Conservation (phyloP, 176 grass and related monocot genomes). For the Musa schizocarpa region DNA sequence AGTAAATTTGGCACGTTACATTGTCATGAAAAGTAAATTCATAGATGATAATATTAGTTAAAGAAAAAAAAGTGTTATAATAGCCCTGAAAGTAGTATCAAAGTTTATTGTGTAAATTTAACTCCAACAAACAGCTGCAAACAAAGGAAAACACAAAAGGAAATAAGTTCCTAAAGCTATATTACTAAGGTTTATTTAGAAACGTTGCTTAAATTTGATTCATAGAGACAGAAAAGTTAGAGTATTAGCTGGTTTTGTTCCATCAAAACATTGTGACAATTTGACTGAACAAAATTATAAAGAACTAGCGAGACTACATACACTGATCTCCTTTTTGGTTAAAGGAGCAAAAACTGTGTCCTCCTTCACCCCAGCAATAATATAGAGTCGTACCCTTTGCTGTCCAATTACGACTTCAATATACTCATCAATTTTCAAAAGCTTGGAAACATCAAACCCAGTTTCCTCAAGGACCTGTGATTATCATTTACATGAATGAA, state of each 20-base stretch:
- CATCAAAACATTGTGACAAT: not conserved
- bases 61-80: not conserved
- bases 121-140: not conserved
- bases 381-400: slow-evolving; percentile 88
- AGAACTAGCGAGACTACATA: slow-evolving; percentile 24
- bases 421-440: slow-evolving; percentile 63
- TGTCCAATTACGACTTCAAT: slow-evolving; percentile 79
- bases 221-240: not conserved
- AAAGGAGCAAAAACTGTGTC: slow-evolving; percentile 79
- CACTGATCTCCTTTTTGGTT: slow-evolving; percentile 99
- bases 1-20: not conserved
- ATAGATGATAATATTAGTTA: not conserved
- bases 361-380: slow-evolving; percentile 65
- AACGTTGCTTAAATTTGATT: not conserved
- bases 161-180: not conserved
- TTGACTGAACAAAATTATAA: not conserved
- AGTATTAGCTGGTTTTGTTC: not conserved
- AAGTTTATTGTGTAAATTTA: not conserved
- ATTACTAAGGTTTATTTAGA: not conserved
- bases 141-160: not conserved
- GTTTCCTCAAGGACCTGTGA: slow-evolving; percentile 91
- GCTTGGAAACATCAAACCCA: slow-evolving; percentile 76
- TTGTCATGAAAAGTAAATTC: not conserved
- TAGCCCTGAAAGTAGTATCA: not conserved
- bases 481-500: not conserved